Conservation (phyloP, 2,329 filamentous ascomycete species). For the Xylariaceae sp. region DNA sequence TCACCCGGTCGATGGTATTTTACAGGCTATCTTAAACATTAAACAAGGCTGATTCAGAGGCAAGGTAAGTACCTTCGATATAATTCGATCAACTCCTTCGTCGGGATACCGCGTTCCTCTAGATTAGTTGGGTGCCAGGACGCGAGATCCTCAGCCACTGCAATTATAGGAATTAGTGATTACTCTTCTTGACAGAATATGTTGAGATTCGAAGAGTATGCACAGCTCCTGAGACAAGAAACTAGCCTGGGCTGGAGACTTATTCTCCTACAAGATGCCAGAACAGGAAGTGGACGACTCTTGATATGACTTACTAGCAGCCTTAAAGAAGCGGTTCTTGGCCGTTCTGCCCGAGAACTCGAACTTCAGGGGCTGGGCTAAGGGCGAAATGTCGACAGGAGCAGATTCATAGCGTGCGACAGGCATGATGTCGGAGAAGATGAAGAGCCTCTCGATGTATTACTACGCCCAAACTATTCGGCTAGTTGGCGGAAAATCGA, state of each 20-base stretch:
- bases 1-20: no score
- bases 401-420: conserved; percentile 29
- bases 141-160: conserved; percentile 70
- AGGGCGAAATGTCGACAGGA: conserved; percentile 38
- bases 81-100: conserved; percentile 53
- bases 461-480: not conserved
- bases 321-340: conserved; percentile 71
- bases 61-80: conserved; percentile 47
- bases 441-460: not conserved
- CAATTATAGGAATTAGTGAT: no score
- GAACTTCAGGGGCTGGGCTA: conserved; percentile 55
- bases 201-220: no score
- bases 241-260: no score
- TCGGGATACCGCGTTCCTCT: conserved; percentile 52
- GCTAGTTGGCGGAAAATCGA: not conserved
- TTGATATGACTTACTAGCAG: no score
- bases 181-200: no score
- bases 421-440: conserved; percentile 23
- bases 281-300: no score
- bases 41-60: not conserved
- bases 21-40: no score
- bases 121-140: conserved; percentile 63
- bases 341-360: conserved; percentile 60
- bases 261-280: no score
- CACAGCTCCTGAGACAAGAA: no score